phyloP scores from a whole-genome alignment of 2,329 filamentous ascomycete genomes.

The Microdochium nivale region DNA sequence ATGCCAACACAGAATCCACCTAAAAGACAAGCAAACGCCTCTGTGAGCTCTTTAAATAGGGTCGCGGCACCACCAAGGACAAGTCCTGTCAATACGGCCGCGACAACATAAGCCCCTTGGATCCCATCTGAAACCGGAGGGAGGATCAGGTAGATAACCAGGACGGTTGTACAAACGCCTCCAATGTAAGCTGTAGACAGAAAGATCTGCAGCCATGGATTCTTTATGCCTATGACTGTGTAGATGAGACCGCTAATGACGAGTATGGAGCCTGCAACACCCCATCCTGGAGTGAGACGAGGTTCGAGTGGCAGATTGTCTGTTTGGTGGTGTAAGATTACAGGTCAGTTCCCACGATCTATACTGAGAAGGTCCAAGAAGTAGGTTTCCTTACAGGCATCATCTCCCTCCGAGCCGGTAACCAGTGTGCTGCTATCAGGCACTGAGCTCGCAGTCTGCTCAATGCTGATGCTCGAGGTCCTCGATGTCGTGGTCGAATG shows the following conservation, averaged over 20 bases:
- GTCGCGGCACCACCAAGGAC: conserved; percentile 66
- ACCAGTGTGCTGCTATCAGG: background rate
- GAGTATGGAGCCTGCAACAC: conserved; percentile 68
- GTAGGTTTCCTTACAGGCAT: conserved; percentile 1
- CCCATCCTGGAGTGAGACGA: conserved; percentile 70
- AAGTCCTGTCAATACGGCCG: conserved; percentile 61
- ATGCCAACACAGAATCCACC: conserved; percentile 80
- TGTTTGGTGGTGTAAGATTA: conserved; percentile 40
- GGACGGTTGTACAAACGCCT: conserved; percentile 65
- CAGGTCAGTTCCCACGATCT: conserved; percentile 6
- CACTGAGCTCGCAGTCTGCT: background rate
- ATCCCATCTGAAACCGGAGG: conserved; percentile 65
- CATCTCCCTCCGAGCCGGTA: background rate
- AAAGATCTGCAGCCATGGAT: conserved; percentile 69
- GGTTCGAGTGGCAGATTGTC: conserved; percentile 62
- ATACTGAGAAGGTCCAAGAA: conserved; percentile 2
- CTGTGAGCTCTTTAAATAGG: conserved; percentile 76
- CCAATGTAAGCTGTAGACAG: conserved; percentile 69
- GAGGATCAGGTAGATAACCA: conserved; percentile 85
- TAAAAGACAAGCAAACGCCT: conserved; percentile 73
- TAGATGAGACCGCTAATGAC: conserved; percentile 64
- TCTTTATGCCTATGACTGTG: conserved; percentile 73
- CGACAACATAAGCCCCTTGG: conserved; percentile 82
- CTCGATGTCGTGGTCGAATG: background rate
- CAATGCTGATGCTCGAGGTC: background rate